Evolutionary conservation across 768 basidiomycete species (phyloP), one percentile per base, ranked within the genome.

Genomic region (Boletus rubescentipes): DNA sequence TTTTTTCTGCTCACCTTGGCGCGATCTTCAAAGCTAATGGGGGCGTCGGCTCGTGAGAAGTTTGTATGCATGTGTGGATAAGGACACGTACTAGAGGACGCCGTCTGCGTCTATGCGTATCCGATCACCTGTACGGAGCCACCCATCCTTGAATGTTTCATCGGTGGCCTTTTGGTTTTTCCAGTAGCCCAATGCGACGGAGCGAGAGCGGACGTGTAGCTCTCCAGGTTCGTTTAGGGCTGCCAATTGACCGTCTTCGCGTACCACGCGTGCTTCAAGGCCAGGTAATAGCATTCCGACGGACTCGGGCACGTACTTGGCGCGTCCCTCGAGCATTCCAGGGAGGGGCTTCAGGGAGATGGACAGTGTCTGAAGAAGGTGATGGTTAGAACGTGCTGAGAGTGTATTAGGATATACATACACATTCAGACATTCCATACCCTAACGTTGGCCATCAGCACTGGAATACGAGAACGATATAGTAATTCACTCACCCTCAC

Each of bases 61-160:
- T 23, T 14, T 26, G n/a, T 2, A 20, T 29, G 6, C 18, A 2
- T 9, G 26, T 54, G 6, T 6, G 44, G 21, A n/a, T n/a, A n/a
- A 45, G 37, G 32, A 40, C 21, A 73, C 83, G 38, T 54, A 89
- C 87, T 79, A 91, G 63, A 90, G 83, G 53, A 81, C 77, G 1
- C 82, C 83, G 5, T 84, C 73, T 55, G 75, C 74, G 57, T 87
- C 80, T 5, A 83, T 79, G 36, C 77, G 71, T 63, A 91, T 86
- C 49, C 77, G 73, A 66, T 93, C 90, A 3, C 91, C 91, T 0
- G 88, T 91, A 49, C 73, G 75, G 23, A 93, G 60, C 91, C 91
- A 93, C 18, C 89, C 87, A 41, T 80, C 75, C 12, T 51, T 59
- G 62, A 91, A 92, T 1, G 88, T 85, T 60, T 82, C 81, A 46